These are phyloP conservation scores for Schwanniomyces sp. DNA, from an alignment of 805 yeast species.

Conservation along the genomic window DNA sequence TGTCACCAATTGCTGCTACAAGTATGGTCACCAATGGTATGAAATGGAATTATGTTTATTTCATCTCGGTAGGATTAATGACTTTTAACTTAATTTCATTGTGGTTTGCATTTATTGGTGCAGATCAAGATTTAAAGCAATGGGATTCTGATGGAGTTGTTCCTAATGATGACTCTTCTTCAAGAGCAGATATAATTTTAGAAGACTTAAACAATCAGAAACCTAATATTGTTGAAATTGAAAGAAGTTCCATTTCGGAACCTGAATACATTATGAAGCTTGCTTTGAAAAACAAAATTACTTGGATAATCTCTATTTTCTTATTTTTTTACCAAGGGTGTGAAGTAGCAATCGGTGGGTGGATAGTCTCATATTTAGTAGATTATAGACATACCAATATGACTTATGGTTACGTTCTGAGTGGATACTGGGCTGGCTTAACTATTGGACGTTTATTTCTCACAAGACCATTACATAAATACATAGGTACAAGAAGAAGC, in stretches of 20 bases:
- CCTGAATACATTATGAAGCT: constrained; percentile 23
- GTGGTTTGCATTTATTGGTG: constrained; percentile 48
- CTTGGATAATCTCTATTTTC: constrained; percentile 52
- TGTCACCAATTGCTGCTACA: constrained; percentile 66
- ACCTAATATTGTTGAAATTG: too few relatives aligned
- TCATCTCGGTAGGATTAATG: constrained; percentile 45
- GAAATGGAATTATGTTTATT: constrained; percentile 53
- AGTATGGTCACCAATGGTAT: constrained; percentile 48
- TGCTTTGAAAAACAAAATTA: constrained; percentile 39
- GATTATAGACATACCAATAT: constrained; percentile 51
- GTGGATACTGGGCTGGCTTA: constrained; percentile 73
- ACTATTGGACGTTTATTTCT: constrained; percentile 61
- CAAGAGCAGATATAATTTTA: background rate
- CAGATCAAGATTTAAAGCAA: constrained; percentile 45
- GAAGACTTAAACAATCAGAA: too few relatives aligned
- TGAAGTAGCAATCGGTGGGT: constrained; percentile 68
- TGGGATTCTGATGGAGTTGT: constrained; percentile 24
- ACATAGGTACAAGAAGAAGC: constrained; percentile 45
- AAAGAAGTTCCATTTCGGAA: background rate
- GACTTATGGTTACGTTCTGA: constrained; percentile 59
- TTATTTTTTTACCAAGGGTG: constrained; percentile 67
- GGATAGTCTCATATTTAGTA: constrained; percentile 65
- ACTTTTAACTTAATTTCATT: constrained; percentile 29
- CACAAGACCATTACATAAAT: constrained; percentile 36
- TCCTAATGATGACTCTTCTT: background rate